Conservation (phyloP, 768 basidiomycete genomes). For the Leccinum uliginosum region DNA sequence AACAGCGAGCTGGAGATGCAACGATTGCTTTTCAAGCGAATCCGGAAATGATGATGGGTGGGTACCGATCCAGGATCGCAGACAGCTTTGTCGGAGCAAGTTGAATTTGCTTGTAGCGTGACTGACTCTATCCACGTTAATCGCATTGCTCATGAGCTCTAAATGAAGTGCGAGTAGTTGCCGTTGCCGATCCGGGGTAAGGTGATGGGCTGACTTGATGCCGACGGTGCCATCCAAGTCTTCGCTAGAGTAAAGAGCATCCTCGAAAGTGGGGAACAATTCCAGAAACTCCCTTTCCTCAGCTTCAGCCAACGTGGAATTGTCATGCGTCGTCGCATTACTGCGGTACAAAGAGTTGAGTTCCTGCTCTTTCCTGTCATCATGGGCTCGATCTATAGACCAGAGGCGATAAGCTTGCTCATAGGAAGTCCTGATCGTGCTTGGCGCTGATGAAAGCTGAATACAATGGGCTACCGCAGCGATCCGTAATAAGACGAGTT, state of each 20-base stretch:
- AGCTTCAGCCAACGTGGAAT: conserved; percentile 62
- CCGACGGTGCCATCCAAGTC: background rate
- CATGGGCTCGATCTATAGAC: conserved; percentile 73
- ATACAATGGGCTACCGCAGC: conserved; percentile 34
- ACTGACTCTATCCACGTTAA: background rate
- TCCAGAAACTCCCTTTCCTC: conserved; percentile 82
- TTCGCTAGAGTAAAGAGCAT: conserved; percentile 37
- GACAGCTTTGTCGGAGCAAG: conserved; percentile 29
- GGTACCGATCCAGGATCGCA: conserved; percentile 33
- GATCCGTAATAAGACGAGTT: conserved; percentile 40
- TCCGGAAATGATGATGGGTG: conserved; percentile 32
- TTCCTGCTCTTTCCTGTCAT: conserved; percentile 57
- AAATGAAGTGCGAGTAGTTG: conserved; percentile 48
- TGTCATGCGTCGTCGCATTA: conserved; percentile 48
- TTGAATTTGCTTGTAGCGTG: conserved; percentile 24
- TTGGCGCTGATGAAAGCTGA: conserved; percentile 5
- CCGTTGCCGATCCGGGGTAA: conserved; percentile 22
- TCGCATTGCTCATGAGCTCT: conserved; percentile 31
- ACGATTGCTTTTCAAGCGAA: conserved; percentile 47
- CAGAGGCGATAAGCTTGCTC: conserved; percentile 77
- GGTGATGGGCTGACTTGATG: conserved; percentile 26
- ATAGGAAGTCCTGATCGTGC: conserved; percentile 47
- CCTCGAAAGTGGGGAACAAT: conserved; percentile 83
- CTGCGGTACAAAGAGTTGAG: conserved; percentile 75
- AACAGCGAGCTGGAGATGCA: conserved; percentile 48